Base-by-base conservation (phyloP, 1,284 basidiomycete genomes). In the Ceratobasidium sp. region DNA sequence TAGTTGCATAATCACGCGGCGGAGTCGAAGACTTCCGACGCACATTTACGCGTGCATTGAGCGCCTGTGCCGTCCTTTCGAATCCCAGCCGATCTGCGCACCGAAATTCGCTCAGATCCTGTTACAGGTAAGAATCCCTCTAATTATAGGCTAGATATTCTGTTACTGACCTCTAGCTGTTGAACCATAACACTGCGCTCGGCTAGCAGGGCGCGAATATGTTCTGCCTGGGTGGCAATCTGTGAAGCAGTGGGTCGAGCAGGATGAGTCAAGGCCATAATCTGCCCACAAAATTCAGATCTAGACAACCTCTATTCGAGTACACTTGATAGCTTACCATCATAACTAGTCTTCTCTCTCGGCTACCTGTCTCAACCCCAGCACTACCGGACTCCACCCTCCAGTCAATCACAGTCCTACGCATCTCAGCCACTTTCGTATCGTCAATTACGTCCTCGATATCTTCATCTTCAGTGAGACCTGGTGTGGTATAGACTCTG, bases 61-160 rank as follows among this genome's bases (percentile, higher is more conserved):
- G 73, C 62, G 73, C 73, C 66, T 76, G 73, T 44, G 73, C 73
- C 1, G 73, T 76, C 40, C 73, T 65, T 66, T 76, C 73, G 62
- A 76, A 76, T 20, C 73, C 52, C 1, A 76, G 52, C 56, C 73
- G 73, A 48, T 76, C 73, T 33, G 73, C 73, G n/a, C 66, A 28
- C 28, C 73, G 73, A 57, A 76, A 76, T 57, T 76, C 73, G 38
- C 38, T 76, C 48, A 76, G n/a, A 57, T 76, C 73, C 73, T 76
- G 46, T 38, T 50, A 23, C 20, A 17, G 56, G 61, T 74, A 38
- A 38, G 38, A 42, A n/a, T 20, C 40, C 44, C 26, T 52, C 5
- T 54, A 3, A 38, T 52, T 7, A 28, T 28, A 50, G 17, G 20
- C 6, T 42, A 7, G 26, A 20, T 33, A 44, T 17, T n/a, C 26